Evolutionary conservation across 2,329 filamentous ascomycete genomes (phyloP), one percentile per base, ranked within the genome.

Genomic region (Trichoderma koningiopsis): DNA sequence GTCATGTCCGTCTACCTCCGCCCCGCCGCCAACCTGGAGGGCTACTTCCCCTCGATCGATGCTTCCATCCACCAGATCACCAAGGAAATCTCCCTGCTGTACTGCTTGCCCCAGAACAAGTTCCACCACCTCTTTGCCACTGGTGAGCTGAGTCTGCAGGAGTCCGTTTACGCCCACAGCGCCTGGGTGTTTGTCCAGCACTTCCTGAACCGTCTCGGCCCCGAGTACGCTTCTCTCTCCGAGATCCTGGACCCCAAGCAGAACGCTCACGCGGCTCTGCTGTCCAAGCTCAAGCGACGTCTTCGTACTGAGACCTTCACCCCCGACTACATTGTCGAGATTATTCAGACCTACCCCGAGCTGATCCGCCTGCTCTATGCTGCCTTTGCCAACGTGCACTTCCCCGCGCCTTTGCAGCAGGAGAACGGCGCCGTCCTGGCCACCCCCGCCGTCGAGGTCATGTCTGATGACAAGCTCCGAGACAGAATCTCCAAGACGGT

Each of bases 131-230:
- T 97, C 75, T 99, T 99, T 80, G 92, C 92, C 62, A 89, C 88
- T 19, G 94, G 94, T 61, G 88, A 91, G 74, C 85, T 99, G 72
- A 97, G 94, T 77, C 85, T 99, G 63, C 96, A 99, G 80, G 96
- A 99, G 83, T 94, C 95, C 14, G 94, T 97, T 76, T 99, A 99
- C 79, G 94, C 94, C 33, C 96, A 99, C 83, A 97, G 93, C 78
- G 93, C 96, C 7, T 97, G 95, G 92, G 94, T 98, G 37, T 99
- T 97, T 77, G 92, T 97, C 47, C 94, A 97, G 77, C 96, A 99
- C 82, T 99, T 99, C 87, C 86, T 99, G 75, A 99, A 99, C 84
- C 91, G 96, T 72, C 87, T 99, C 22, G 95, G 90, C 22, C 92
- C 93, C 37, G 96, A 99, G 80, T 99, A 98, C 79, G 91, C 89